Base-by-base conservation (phyloP, 176 grass and related monocot species). In the Ensete ventricosum region DNA sequence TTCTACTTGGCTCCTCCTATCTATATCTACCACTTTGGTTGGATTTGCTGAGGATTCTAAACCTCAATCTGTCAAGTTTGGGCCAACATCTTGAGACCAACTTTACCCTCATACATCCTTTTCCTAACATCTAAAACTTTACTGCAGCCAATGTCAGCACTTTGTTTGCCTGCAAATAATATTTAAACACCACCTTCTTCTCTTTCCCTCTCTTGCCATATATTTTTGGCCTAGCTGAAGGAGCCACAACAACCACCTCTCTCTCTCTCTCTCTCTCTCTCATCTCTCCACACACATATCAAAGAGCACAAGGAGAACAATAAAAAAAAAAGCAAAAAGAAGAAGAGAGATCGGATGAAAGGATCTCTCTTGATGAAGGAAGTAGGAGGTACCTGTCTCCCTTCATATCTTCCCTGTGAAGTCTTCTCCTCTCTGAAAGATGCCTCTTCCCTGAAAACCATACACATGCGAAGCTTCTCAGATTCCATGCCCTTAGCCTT, bases 391-490 rank as follows among this genome's bases (percentile, higher is more conserved):
- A 88, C 87, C 83, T 84, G 73, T 80, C 76, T 81, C 49, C 22
- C 62, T 48, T 17, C 68, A 29, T 62, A 59, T 81, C 90, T 93
- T 93, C 68, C 66, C 77, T 60, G 76, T 94, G 86, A 99, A 94
- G 88, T 68, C 79, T 81, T 68, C 79, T 81, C 64, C 29, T 19
- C 11, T 14, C 53, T 20, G 54, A 72, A 71, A 62, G 43, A 62
- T 51, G 27, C 66, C 27, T 62, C 21, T 48, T 9, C 69, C 25
- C 77, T 58, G 65, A 48, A 75, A 71, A 57, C 80, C 81, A 92
- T 75, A 82, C 82, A 78, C 84, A 59, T 78, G 67, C 90, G 93
- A 92, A 92, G 81, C 84, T 96, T 96, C 89, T 60, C 89, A 96
- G 83, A 92, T 94, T 89, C 88, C 64, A 26, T 64, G 72, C 85